Evolutionary conservation across 768 basidiomycete genomes (phyloP).

Genomic region (Austroboletus festivus): DNA sequence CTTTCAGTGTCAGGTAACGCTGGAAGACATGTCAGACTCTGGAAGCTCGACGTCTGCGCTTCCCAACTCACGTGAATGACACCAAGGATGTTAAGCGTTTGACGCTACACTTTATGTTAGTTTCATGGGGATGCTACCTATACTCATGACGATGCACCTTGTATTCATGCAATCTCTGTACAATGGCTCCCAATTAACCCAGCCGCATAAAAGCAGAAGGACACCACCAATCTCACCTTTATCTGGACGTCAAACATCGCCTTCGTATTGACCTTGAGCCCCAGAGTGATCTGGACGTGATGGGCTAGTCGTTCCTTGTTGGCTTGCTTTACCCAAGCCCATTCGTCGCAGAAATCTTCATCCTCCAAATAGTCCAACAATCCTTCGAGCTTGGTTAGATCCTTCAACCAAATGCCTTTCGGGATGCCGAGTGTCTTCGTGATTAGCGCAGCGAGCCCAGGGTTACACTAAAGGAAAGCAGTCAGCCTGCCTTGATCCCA

Average conservation of each 20-base stretch:
- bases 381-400: constrained; percentile 74
- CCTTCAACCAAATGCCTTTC: constrained; percentile 81
- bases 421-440: constrained; percentile 74
- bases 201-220: neutral
- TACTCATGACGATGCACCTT: constrained; percentile 46
- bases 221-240: constrained; percentile 47
- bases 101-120: constrained; percentile 51
- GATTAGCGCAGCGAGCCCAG: constrained; percentile 79
- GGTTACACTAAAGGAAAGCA: constrained; percentile 69
- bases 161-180: constrained; percentile 86
- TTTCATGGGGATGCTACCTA: neutral
- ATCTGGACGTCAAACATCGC: constrained; percentile 93
- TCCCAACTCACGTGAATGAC: constrained; percentile 67
- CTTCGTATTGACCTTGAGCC: constrained; percentile 65
- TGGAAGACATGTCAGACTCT: constrained; percentile 28
- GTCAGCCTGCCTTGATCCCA: constrained; percentile 2
- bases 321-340: constrained; percentile 80
- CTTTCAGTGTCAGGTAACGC: constrained; percentile 82
- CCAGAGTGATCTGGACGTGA: constrained; percentile 68
- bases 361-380: constrained; percentile 72
- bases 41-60: neutral
- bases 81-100: constrained; percentile 91
- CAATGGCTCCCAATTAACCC: constrained; percentile 3
- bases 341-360: constrained; percentile 70
- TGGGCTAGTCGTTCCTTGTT: constrained; percentile 90